phyloP scores from a whole-genome alignment of 23 red algal species.

The Gracilaria gracilis region DNA sequence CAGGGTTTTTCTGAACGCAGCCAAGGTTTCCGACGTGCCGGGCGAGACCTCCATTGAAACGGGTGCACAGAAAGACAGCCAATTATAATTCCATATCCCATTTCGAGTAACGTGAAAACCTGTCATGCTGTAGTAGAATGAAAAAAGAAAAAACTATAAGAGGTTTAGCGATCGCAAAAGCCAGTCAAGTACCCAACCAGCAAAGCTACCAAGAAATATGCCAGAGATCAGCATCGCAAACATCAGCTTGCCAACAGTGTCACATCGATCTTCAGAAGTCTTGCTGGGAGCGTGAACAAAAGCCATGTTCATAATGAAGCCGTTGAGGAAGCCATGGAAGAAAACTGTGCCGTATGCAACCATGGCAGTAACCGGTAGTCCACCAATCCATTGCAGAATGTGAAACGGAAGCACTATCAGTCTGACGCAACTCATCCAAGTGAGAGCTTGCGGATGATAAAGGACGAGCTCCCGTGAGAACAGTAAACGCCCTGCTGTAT shows the following conservation, averaged over 20 bases:
- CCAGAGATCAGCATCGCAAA: conserved; percentile 69
- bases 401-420: conserved; percentile 43
- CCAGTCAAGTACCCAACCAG: conserved; percentile 45
- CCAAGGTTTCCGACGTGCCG: too few species aligned
- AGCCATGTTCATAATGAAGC: conserved; percentile 55
- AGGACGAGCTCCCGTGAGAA: conserved; percentile 27
- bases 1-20: too few species aligned
- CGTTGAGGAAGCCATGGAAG: conserved; percentile 54
- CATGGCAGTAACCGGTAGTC: background rate
- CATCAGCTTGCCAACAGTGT: conserved; percentile 49
- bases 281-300: conserved; percentile 28
- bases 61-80: too few species aligned
- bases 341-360: conserved; percentile 19
- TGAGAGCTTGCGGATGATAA: conserved; percentile 13
- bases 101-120: too few species aligned
- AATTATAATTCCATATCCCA: too few species aligned
- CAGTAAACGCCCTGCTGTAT: conserved; percentile 37
- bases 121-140: too few species aligned
- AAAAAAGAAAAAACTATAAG: background rate
- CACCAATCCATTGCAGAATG: conserved; percentile 36
- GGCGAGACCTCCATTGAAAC: too few species aligned
- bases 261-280: conserved; percentile 29
- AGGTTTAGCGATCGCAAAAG: conserved; percentile 29
- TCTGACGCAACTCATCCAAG: conserved; percentile 8
- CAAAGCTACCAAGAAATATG: conserved; percentile 37